Conservation (phyloP, 257 asterid genomes). For the Solanum chaucha region DNA sequence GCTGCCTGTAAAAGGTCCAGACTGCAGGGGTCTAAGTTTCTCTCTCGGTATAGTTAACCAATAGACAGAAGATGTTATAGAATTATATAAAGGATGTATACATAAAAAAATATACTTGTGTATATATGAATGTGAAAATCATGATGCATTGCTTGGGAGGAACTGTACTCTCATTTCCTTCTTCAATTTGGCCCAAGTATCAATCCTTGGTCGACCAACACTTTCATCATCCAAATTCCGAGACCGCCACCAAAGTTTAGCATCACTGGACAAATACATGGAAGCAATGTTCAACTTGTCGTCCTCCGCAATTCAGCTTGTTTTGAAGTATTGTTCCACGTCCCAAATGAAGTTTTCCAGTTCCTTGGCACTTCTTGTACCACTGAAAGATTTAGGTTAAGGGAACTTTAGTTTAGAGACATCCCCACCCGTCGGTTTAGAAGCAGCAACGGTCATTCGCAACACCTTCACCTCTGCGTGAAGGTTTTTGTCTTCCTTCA, state of each 20-base stretch:
- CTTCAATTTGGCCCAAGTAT: background rate
- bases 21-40: background rate
- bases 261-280: background rate
- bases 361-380: background rate
- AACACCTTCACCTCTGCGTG: background rate
- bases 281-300: background rate
- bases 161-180: background rate
- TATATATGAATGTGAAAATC: background rate
- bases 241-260: background rate
- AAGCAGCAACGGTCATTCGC: background rate
- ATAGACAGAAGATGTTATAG: background rate
- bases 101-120: background rate
- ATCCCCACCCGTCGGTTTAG: background rate
- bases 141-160: background rate
- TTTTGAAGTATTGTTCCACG: background rate
- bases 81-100: too few relatives aligned
- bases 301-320: background rate
- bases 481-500: background rate
- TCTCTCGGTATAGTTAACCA: background rate
- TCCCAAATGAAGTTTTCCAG: background rate
- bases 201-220: background rate
- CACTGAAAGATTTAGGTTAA: background rate
- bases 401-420: background rate
- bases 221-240: background rate
- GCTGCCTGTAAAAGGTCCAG: background rate